phyloP scores from a whole-genome alignment of 2,329 filamentous ascomycete genomes.

The Microdochium bolleyi region DNA sequence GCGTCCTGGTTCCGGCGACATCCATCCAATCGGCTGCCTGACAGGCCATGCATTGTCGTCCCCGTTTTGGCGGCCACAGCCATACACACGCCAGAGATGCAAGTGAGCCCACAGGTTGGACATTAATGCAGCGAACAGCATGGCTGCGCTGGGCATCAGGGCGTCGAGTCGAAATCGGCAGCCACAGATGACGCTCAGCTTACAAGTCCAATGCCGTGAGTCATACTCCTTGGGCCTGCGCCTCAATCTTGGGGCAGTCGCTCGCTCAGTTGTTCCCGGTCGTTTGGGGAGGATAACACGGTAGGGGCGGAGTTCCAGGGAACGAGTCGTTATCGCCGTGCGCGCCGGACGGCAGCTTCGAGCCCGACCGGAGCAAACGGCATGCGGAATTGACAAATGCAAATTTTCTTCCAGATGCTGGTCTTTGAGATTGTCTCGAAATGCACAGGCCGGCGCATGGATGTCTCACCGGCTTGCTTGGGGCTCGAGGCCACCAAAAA shows the following conservation, averaged over 20 bases:
- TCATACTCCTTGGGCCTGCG: not conserved
- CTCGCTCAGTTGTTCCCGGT: too few species aligned
- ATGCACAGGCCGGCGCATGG: not conserved
- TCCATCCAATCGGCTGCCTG: not conserved
- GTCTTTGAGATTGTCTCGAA: not conserved
- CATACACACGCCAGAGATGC: not conserved
- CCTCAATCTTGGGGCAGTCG: too few species aligned
- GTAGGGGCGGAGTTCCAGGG: too few species aligned
- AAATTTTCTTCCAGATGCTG: not conserved
- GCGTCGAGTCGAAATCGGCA: not conserved
- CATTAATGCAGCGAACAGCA: not conserved
- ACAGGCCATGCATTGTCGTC: not conserved
- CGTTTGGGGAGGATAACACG: too few species aligned
- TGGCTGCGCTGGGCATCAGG: not conserved
- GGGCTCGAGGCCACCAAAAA: not conserved
- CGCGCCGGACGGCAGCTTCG: not conserved
- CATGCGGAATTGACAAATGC: not conserved
- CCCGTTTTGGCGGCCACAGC: not conserved
- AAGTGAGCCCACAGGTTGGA: not conserved
- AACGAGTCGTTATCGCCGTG: not conserved
- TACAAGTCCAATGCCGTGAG: not conserved
- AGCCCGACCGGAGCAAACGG: not conserved
- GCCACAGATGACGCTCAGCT: not conserved
- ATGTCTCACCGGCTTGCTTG: not conserved
- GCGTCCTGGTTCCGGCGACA: not conserved